These are phyloP conservation scores for Arctium lappa DNA, from an alignment of 129 eudicot species.

Conservation along the genomic window DNA sequence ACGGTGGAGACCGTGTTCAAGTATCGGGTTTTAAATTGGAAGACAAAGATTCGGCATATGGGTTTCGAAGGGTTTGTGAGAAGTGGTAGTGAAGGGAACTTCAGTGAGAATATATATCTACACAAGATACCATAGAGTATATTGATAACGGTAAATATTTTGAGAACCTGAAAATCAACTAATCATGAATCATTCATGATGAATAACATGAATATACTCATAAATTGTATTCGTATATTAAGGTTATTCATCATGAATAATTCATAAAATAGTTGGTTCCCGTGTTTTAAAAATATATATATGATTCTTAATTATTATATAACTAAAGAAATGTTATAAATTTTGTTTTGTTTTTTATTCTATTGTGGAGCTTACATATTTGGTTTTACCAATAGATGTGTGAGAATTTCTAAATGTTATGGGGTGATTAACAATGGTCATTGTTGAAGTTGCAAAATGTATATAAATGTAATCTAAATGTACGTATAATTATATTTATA, in stretches of 20 bases:
- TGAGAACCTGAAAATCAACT: background rate
- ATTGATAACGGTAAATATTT: background rate
- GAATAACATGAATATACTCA: background rate
- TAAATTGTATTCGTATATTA: too few species aligned
- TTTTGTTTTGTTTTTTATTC: background rate
- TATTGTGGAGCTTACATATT: background rate
- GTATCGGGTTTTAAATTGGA: constrained; percentile 37
- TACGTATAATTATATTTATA: too few species aligned
- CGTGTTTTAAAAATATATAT: background rate
- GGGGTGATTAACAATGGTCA: background rate
- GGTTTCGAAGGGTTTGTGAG: constrained; percentile 33
- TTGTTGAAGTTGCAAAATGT: background rate
- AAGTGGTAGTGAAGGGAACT: constrained; percentile 17
- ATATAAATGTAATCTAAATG: too few species aligned
- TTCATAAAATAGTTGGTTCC: background rate
- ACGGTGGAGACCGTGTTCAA: constrained; percentile 27
- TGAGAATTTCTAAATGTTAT: too few species aligned
- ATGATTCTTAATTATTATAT: background rate
- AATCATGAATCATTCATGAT: background rate
- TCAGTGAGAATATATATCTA: constrained; percentile 14
- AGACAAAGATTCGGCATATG: constrained; percentile 36
- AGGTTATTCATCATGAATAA: background rate
- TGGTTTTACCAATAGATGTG: too few species aligned
- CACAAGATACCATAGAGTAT: constrained; percentile 11
- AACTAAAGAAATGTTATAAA: background rate